A percentile compares a stretch with the other conserved stretches of the same genome.
Conservation (phyloP, 2,329 filamentous ascomycete genomes). For the Biscogniauxia mediterranea region DNA sequence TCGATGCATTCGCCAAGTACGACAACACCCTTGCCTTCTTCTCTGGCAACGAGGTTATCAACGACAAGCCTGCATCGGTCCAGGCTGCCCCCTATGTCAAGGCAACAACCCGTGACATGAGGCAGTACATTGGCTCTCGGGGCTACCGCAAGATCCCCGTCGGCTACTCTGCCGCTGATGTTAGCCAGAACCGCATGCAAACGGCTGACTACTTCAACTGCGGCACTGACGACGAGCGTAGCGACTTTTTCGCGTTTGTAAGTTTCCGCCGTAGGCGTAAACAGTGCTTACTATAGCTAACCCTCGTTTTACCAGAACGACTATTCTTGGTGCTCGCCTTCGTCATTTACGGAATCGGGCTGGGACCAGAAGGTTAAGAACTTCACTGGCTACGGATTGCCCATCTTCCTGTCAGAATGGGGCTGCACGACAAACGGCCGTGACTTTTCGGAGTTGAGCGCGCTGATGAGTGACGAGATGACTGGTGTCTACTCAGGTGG, state of each 20-base stretch:
- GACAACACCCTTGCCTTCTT: slow-evolving; percentile 86
- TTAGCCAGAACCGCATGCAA: slow-evolving; percentile 80
- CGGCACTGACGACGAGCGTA: slow-evolving; percentile 76
- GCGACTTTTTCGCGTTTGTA: slow-evolving; percentile 80
- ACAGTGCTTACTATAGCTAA: neutral
- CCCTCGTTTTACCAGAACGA: slow-evolving; percentile 55
- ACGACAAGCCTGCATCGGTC: slow-evolving; percentile 62
- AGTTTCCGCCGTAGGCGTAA: slow-evolving; percentile 15
- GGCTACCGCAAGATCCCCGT: slow-evolving; percentile 68
- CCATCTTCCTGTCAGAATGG: slow-evolving; percentile 93
- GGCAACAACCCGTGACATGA: slow-evolving; percentile 75
- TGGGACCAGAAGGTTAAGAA: slow-evolving; percentile 89
- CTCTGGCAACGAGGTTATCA: slow-evolving; percentile 79
- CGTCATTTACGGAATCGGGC: slow-evolving; percentile 66
- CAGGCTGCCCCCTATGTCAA: slow-evolving; percentile 71
- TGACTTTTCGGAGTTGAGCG: slow-evolving; percentile 73
- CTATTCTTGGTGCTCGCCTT: slow-evolving; percentile 78
- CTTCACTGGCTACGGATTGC: slow-evolving; percentile 82
- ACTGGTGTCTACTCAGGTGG: slow-evolving; percentile 89
- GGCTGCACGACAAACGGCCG: slow-evolving; percentile 83
- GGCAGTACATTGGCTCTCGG: slow-evolving; percentile 63
- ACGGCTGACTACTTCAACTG: slow-evolving; percentile 94
- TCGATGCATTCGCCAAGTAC: slow-evolving; percentile 81
- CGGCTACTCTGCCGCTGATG: slow-evolving; percentile 76
- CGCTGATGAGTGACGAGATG: slow-evolving; percentile 84